Evolutionary conservation across 306 rosid species (phyloP).

Genomic region (Rosa rugosa): DNA sequence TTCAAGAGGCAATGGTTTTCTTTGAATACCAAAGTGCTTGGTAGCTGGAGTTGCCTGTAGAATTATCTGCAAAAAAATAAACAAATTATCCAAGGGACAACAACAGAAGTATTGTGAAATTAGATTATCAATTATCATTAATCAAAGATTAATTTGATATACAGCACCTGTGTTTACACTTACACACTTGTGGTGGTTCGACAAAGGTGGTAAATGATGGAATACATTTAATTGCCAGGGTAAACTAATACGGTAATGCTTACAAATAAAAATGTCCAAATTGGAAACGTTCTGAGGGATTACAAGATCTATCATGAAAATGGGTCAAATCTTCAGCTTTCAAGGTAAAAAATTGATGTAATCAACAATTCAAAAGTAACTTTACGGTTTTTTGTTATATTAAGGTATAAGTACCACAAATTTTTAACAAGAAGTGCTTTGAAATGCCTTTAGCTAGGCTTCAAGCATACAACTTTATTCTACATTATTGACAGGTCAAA

Average conservation of each 20-base stretch:
- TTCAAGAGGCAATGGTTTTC: conserved; percentile 91
- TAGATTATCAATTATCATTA: conserved; percentile 4
- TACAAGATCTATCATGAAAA: neutral
- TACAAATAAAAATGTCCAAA: neutral
- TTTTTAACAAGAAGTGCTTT: neutral
- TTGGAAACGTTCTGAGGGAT: neutral
- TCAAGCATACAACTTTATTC: neutral
- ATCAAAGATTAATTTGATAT: neutral
- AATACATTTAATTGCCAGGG: neutral
- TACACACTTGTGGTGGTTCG: neutral
- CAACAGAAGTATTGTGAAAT: conserved; percentile 1
- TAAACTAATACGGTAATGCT: neutral
- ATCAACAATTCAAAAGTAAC: neutral
- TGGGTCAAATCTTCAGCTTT: conserved; percentile 6
- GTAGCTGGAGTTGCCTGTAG: conserved; percentile 64
- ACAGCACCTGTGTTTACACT: neutral
- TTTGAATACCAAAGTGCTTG: conserved; percentile 83
- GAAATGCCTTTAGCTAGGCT: neutral
- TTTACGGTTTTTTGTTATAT: neutral
- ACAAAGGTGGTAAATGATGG: neutral
- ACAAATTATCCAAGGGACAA: neutral
- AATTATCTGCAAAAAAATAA: conserved; percentile 56
- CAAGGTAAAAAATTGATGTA: neutral
- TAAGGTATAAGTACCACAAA: neutral
- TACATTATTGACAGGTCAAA: conserved; percentile 17